Evolutionary conservation across 768 basidiomycete genomes (phyloP).

Genomic region (Kwoniella sp.): DNA sequence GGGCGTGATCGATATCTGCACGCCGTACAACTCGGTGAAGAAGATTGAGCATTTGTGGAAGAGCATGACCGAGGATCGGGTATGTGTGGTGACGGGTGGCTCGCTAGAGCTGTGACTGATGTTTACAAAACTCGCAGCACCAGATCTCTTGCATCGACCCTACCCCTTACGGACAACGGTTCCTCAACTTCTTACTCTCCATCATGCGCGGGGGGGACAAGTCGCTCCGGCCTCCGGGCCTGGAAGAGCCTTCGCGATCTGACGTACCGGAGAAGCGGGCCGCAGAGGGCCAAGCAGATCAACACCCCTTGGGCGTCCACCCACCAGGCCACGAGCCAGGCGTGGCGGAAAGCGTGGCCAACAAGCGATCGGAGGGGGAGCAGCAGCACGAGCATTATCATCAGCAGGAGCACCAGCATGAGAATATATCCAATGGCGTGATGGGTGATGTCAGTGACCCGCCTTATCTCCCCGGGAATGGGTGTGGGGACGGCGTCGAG

Average conservation of each 20-base stretch:
- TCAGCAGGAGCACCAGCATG: too few relatives aligned
- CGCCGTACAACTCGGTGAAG: conserved; percentile 76
- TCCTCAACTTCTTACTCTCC: conserved; percentile 54
- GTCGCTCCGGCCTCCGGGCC: conserved; percentile 29
- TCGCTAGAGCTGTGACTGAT: too few relatives aligned
- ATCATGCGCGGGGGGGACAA: conserved; percentile 48
- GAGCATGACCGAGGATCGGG: conserved; percentile 77
- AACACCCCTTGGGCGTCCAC: too few relatives aligned
- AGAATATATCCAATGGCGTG: too few relatives aligned
- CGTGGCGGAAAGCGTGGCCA: too few relatives aligned
- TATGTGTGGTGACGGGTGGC: conserved; percentile 54
- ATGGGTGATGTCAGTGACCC: too few relatives aligned
- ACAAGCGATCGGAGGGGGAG: too few relatives aligned
- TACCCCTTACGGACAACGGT: conserved; percentile 77
- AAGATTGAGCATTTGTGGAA: conserved; percentile 88
- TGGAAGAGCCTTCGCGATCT: conserved; percentile 7
- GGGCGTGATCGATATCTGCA: conserved; percentile 94
- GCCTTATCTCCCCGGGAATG: too few relatives aligned
- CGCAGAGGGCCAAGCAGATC: too few relatives aligned
- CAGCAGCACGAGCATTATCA: too few relatives aligned
- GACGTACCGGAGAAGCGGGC: background rate
- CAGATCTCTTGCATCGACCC: conserved; percentile 93
- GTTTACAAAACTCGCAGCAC: conserved; percentile 69
- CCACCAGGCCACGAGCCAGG: too few relatives aligned
- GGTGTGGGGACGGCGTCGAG: too few relatives aligned